Conservation (phyloP, 2,329 filamentous ascomycete genomes). For the Phaeosphaeriaceae sp. region DNA sequence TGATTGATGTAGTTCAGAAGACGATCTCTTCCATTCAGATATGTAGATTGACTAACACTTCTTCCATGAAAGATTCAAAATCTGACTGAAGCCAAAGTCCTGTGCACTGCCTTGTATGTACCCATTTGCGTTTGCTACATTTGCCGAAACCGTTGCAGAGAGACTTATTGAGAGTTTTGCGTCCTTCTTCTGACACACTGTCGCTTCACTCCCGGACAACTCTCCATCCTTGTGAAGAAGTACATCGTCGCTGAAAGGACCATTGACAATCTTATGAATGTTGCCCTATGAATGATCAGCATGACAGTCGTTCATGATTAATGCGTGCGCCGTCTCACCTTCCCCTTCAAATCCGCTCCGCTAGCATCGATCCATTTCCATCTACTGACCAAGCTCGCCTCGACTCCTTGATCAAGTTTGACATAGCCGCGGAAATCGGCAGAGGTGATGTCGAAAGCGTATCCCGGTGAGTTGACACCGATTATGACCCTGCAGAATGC, state of each 20-base stretch:
- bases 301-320: neutral
- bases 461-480: constrained; percentile 24
- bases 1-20: neutral
- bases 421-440: constrained; percentile 28
- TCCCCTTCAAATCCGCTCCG: constrained; percentile 30
- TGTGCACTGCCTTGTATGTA: constrained; percentile 22
- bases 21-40: neutral
- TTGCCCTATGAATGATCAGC: constrained; percentile 22
- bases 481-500: constrained; percentile 34
- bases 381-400: constrained; percentile 32
- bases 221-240: constrained; percentile 36
- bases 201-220: constrained; percentile 22
- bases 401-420: constrained; percentile 14
- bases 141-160: constrained; percentile 25
- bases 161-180: constrained; percentile 32
- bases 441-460: constrained; percentile 25
- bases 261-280: constrained; percentile 28
- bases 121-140: constrained; percentile 11
- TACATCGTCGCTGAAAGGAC: constrained; percentile 31
- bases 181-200: constrained; percentile 29
- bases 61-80: constrained; percentile 32
- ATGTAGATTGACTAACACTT: constrained; percentile 20
- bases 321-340: constrained; percentile 16
- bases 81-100: constrained; percentile 25
- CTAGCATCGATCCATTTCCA: constrained; percentile 39